A percentile compares a stretch with the other conserved stretches of the same genome.
Conservation (phyloP, 306 rosid genomes). For the Lablab purpureus region DNA sequence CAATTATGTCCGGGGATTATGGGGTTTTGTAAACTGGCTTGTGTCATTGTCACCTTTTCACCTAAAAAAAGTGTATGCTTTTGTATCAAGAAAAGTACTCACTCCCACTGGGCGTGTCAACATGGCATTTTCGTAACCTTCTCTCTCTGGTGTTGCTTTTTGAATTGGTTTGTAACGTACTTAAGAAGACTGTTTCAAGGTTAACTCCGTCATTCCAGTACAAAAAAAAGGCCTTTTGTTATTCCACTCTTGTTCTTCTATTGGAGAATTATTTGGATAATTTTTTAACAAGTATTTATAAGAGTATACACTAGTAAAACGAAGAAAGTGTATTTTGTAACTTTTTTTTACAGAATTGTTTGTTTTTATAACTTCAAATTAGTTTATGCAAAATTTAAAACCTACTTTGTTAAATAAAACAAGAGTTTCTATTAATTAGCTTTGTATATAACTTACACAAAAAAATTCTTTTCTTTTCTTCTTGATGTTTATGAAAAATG, state of each 20-base stretch:
- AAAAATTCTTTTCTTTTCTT: not conserved
- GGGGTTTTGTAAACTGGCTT: constrained; percentile 50
- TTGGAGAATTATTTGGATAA: not conserved
- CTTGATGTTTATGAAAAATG: not conserved
- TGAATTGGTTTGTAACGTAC: constrained; percentile 43
- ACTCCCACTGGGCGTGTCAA: constrained; percentile 38
- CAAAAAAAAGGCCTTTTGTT: not conserved
- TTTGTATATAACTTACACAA: not conserved
- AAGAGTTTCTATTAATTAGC: not conserved
- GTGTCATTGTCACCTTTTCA: constrained; percentile 66
- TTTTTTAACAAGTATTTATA: not conserved
- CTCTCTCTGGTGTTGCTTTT: constrained; percentile 24
- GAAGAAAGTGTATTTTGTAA: not conserved
- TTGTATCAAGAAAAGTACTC: constrained; percentile 64
- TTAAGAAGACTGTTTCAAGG: constrained; percentile 50
- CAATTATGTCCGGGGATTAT: constrained; percentile 51
- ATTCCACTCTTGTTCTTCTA: not conserved
- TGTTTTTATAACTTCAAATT: not conserved
- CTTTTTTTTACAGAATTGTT: too few relatives aligned
- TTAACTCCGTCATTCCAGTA: constrained; percentile 40
- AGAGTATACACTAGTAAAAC: not conserved
- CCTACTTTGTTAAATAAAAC: not conserved
- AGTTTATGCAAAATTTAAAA: not conserved
- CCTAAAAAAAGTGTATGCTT: constrained; percentile 60
- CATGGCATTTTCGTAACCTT: constrained; percentile 54